These are phyloP conservation scores for Fusarium newnesense DNA, from an alignment of 2,329 filamentous ascomycete species.

Conservation along the genomic window DNA sequence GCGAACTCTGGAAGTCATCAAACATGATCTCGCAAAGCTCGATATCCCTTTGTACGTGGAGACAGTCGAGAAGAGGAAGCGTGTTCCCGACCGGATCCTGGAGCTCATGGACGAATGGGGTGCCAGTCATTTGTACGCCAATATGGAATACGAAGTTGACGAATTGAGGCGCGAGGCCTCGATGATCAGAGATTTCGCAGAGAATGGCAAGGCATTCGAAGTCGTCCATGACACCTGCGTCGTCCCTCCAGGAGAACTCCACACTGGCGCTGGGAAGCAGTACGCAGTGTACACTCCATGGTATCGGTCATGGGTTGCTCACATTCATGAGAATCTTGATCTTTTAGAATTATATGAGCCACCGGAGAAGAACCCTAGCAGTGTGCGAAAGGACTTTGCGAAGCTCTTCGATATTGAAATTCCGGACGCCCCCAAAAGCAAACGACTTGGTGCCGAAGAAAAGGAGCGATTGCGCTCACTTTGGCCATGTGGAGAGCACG, in stretches of 20 bases:
- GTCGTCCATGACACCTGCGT: slow-evolving; percentile 84
- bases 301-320: slow-evolving; percentile 79
- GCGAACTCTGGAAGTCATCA: slow-evolving; percentile 74
- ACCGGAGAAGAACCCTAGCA: slow-evolving; percentile 50
- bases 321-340: slow-evolving; percentile 76
- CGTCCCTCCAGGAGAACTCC: slow-evolving; percentile 76
- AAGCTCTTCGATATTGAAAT: slow-evolving; percentile 69
- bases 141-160: slow-evolving; percentile 92
- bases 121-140: slow-evolving; percentile 79
- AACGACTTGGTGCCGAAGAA: slow-evolving; percentile 68
- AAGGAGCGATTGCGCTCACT: slow-evolving; percentile 65
- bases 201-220: slow-evolving; percentile 74
- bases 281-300: slow-evolving; percentile 89
- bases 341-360: slow-evolving; percentile 70
- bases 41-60: slow-evolving; percentile 84
- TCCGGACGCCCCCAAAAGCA: slow-evolving; percentile 71
- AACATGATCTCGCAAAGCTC: slow-evolving; percentile 72
- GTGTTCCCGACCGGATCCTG: slow-evolving; percentile 69
- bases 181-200: slow-evolving; percentile 69
- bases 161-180: slow-evolving; percentile 81
- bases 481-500: slow-evolving; percentile 82
- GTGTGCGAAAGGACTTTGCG: slow-evolving; percentile 56
- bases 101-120: slow-evolving; percentile 77
- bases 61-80: slow-evolving; percentile 72
- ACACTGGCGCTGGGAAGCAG: slow-evolving; percentile 76